Evolutionary conservation across 2,329 filamentous ascomycete species (phyloP), one percentile per base, ranked within the genome.

Genomic region (Xylaria sp.): DNA sequence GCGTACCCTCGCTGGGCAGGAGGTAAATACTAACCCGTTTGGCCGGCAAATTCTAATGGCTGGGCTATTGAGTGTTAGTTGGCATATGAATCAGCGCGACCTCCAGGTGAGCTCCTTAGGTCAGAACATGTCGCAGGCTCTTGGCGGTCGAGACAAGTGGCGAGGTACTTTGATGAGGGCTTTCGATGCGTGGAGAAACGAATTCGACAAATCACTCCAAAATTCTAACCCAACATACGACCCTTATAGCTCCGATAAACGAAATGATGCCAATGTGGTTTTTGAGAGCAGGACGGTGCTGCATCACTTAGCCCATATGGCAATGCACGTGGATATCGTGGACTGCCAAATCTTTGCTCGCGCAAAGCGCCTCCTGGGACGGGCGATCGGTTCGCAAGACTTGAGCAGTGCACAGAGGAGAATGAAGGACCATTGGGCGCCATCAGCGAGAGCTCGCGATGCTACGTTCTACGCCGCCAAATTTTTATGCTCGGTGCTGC

Each of bases 11-110:
- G 95, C 93, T 73, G 90, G 90, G n/a, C 89, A 95, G 71, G 90
- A 89, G 66, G 94, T 98, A 4, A 89, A 91, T 62, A 98, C 96
- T 2, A 98, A 98, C 79, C 91, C 94, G 0, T 99, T 98, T 78
- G 96, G 95, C 1, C 90, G 96, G 48, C 96, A 92, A 2, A 94
- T 97, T 54, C 85, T 99, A 61, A 98, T 98, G 94, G 92, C 95
- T 1, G 96, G 96, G 0, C 83, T 99, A 33, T 84, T 98, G 28
- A 98, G 94, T 73, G 94, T 98, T 36, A 96, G 92, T 77, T 98
- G 94, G 93, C 95, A 98, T 79, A 95, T 98, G 92, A 96, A 97
- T 78, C 94, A 98, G 79, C 89, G 95, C 77, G 96, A 98, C 79
- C 87, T 98, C 15, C 95, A 98, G 82, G 92, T 97, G 67, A 95